Base-by-base conservation (phyloP, 2,329 filamentous ascomycete genomes). In the Colletotrichum sp. region DNA sequence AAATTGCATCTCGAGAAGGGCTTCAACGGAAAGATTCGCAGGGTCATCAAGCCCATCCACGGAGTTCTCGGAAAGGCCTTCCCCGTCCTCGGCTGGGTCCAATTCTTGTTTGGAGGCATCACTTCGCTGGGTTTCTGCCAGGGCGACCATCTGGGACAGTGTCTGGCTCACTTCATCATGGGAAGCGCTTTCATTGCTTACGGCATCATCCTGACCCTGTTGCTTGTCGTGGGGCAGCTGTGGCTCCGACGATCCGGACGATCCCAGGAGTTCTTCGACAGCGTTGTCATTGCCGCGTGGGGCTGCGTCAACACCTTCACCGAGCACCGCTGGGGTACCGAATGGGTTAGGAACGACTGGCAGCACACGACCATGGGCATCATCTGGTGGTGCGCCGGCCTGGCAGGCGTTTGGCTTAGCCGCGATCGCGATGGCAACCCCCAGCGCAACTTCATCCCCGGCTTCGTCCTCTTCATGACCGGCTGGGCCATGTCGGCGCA, bases 331-430 rank as follows among this genome's bases (percentile, higher is more conserved):
- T 99, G 97, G 97, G 97, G 97, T 71, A 89, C 89, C 1, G 90
- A 92, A 1, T 99, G 97, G 97, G 95, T 94, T 68, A 92, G 92
- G 85, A 99, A 98, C 82, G 97, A 99, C 84, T 92, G 98, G 87
- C 96, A 99, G 84, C 97, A 99, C 85, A 99, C 97, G 0, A 95
- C 95, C n/a, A 99, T 99, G 96, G 97, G 97, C n/a, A 92, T 99
- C 77, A 93, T 99, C 68, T 99, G 97, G 97, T 99, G 96, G 96
- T 95, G 93, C 80, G 96, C 97, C 9, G 97, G 97, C 28, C 87
- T 99, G 34, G 91, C 96, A 13, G 97, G 97, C 57, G 90, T 99
- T 68, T 99, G 96, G 97, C 89, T 99, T 52, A 98, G 95, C 83
- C 91, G 92, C 78, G 95, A 93, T 82, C 92, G 95, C 72, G 93